Evolutionary conservation across 2,329 filamentous ascomycete species (phyloP), one percentile per base, ranked within the genome.

Genomic region (Aspergillus chevalieri): DNA sequence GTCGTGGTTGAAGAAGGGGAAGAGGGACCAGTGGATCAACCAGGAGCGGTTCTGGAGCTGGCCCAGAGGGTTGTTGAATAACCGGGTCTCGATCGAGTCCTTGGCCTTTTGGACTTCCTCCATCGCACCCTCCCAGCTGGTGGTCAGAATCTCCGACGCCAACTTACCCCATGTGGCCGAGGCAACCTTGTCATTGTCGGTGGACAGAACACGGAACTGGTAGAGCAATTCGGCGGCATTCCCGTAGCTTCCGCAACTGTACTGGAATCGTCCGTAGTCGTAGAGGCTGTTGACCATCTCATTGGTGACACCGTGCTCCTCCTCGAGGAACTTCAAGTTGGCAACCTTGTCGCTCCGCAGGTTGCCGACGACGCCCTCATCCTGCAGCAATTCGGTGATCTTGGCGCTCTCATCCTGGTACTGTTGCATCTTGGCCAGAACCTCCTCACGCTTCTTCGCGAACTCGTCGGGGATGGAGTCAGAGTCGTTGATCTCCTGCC

Each of bases 1-100:
- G 65, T 97, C 92, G 76, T 89, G 86, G 83, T 98, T 97, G 83
- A 97, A 98, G 76, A 96, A 91, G 54, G 93, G 92, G 83, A 97
- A 98, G 54, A 98, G 85, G 43, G 89, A 85, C 91, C 93, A 98
- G 86, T 98, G 93, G 64, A 95, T 87, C 65, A 98, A 80, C 89
- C 92, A 95, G 51, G 91, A 94, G 68, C 93, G 89, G 80, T 96
- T 92, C 71, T 92, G 86, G 55, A 98, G 86, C 77, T 98, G 93
- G 52, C 88, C 91, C 57, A 96, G 82, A 24, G 92, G 88, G 79
- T 95, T 96, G 81, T 86, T 93, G 81, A 95, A 96, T 55, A 97
- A 84, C 70, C 90, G 89, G 51, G 86, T 89, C 72, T 98, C 93
- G 71, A 98, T 97, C 64, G 78, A 81, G 74, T 95, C 90, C 74